Percentiles rank a stretch among this genome's conserved stretches.
Conservation (phyloP, 345 rosid species). For the Eucalyptus urophylla region DNA sequence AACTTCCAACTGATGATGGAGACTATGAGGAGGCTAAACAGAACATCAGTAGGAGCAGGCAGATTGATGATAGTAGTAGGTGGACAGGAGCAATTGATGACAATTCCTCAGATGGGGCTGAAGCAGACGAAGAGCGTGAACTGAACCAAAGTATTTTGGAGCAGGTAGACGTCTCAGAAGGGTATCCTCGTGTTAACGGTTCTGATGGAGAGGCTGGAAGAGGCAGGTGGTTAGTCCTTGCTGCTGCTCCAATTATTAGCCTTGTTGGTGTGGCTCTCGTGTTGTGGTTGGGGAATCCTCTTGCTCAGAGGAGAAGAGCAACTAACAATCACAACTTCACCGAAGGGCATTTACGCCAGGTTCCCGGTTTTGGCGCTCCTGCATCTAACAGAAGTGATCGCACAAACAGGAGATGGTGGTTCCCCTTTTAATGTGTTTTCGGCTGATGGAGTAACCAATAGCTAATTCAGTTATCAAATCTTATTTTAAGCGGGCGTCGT, state of each 20-base stretch:
- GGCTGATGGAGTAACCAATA: background rate
- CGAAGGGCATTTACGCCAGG: background rate
- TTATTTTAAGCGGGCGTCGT: background rate
- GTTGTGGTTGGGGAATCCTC: constrained; percentile 56
- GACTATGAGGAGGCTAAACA: constrained; percentile 72
- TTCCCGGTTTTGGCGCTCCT: background rate
- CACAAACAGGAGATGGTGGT: constrained; percentile 79
- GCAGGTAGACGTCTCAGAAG: constrained; percentile 3
- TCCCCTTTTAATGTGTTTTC: constrained; percentile 25
- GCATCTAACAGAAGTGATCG: constrained; percentile 26
- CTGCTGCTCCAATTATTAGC: constrained; percentile 81
- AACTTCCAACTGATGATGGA: constrained; percentile 81
- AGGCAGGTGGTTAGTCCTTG: constrained; percentile 67
- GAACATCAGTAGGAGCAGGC: constrained; percentile 5
- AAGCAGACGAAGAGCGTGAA: constrained; percentile 18
- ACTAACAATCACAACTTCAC: constrained; percentile 2
- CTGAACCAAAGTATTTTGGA: background rate
- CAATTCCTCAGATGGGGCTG: constrained; percentile 29
- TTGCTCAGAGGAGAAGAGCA: constrained; percentile 15
- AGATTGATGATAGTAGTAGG: constrained; percentile 6
- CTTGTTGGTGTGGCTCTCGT: constrained; percentile 65
- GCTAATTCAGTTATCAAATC: background rate
- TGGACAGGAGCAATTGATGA: constrained; percentile 28
- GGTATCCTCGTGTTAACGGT: background rate
- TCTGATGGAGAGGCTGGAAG: constrained; percentile 15